Base-by-base conservation (phyloP, 176 grass and related monocot species). In the Rhynchospora breviuscula region DNA sequence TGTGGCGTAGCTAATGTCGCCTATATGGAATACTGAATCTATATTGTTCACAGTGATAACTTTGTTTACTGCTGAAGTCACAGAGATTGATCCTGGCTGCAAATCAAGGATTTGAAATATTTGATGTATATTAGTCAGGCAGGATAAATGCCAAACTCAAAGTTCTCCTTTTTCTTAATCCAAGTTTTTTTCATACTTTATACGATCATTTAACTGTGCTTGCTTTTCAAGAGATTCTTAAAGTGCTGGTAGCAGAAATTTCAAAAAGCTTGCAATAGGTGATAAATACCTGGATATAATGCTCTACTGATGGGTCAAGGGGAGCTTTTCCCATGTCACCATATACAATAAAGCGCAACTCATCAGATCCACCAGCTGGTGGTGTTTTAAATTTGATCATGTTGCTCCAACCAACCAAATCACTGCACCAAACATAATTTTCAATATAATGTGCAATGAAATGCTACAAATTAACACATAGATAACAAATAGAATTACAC, bases 311-410 rank as follows among this genome's bases (percentile, higher is more conserved):
- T n/a, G 83, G 73, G 45, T 97, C 94, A 17, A 93, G 84, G 9
- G 94, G 94, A 88, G 94, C 91, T 84, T 97, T 97, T 81, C 94
- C 91, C 94, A 97, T 97, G 18, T 97, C 94, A 79, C 94, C 94
- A 21, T 86, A 97, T 63, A 91, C 58, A 23, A 97, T 78, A 35
- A 91, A 93, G 12, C 69, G 81, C 4, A 85, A 59, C 72, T 93
- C 84, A 11, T 85, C 85, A 46, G 89, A 90, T 59, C 91, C 94
- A 64, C 72, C 86, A 57, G 89, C 89, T 14, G 94, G 84, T 82
- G 94, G 89, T 40, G 88, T 97, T 85, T 57, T 94, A 61, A 97
- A 94, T 56, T 79, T 82, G 7, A 19, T 17, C 6, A 1, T 88
- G 35, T 85, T 67, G 81, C 91, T 93, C 94, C 94, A 97, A 26